Evolutionary conservation across 768 basidiomycete genomes (phyloP).

Genomic region (Boletus rubroflammeus): DNA sequence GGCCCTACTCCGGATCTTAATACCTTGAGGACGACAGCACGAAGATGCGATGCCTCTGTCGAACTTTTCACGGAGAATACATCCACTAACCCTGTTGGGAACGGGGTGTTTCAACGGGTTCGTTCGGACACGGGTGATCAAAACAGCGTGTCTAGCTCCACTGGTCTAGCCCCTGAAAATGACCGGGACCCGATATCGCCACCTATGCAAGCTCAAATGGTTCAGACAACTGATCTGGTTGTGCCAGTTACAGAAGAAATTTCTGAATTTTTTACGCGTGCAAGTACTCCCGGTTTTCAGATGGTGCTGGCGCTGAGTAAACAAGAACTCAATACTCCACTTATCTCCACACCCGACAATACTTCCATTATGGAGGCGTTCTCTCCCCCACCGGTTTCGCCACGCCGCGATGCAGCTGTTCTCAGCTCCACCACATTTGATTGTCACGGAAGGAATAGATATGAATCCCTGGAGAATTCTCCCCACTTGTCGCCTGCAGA

Average conservation of each 20-base stretch:
- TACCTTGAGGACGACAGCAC: slow-evolving; percentile 4
- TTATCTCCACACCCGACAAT: background rate
- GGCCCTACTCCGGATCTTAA: background rate
- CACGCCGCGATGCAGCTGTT: background rate
- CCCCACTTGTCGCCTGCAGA: background rate
- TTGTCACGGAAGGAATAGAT: slow-evolving; percentile 4
- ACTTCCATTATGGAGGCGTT: background rate
- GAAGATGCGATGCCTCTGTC: background rate
- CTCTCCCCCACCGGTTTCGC: background rate
- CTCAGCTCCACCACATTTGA: slow-evolving; percentile 7
- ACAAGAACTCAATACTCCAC: background rate
- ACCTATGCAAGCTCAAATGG: background rate
- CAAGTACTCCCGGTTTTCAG: background rate
- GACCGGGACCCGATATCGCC: background rate
- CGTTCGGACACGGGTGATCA: background rate
- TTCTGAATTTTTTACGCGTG: background rate
- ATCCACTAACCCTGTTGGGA: background rate
- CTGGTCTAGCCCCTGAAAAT: slow-evolving; percentile 2
- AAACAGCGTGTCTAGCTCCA: slow-evolving; percentile 11
- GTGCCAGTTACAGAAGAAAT: background rate
- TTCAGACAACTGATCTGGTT: slow-evolving; percentile 4
- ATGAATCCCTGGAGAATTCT: background rate
- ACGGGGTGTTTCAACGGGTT: background rate
- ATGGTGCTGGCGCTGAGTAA: background rate
- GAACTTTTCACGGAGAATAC: background rate